These are phyloP conservation scores for Pueraria montana DNA, from an alignment of 306 rosid species.

Conservation along the genomic window DNA sequence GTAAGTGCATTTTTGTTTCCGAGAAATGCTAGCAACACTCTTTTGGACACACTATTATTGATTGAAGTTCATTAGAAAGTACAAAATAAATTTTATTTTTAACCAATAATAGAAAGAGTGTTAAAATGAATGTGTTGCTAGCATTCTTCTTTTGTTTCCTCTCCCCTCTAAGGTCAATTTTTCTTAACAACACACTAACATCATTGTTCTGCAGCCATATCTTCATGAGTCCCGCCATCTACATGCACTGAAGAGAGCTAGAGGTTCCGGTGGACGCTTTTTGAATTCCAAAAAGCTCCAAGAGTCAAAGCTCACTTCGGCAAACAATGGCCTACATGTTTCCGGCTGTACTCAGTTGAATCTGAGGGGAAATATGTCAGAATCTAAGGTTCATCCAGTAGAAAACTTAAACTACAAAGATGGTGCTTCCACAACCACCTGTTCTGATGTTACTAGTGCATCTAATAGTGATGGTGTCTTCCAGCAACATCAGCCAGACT, in stretches of 20 bases:
- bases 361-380: slow-evolving; percentile 39
- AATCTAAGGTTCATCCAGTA: slow-evolving; percentile 42
- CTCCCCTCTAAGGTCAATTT: not conserved
- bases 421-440: slow-evolving; percentile 49
- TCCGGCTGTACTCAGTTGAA: slow-evolving; percentile 46
- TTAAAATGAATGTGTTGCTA: too few relatives aligned
- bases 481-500: slow-evolving; percentile 52
- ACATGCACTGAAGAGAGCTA: slow-evolving; percentile 80
- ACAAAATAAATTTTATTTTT: not conserved
- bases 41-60: not conserved
- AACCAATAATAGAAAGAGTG: too few relatives aligned
- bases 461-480: slow-evolving; percentile 48
- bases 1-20: slow-evolving; percentile 48
- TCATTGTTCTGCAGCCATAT: slow-evolving; percentile 68
- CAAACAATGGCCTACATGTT: slow-evolving; percentile 38
- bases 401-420: slow-evolving; percentile 59
- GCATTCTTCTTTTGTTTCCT: not conserved
- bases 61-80: not conserved
- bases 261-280: slow-evolving; percentile 84
- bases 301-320: slow-evolving; percentile 39
- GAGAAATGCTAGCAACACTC: not conserved
- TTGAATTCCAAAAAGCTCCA: slow-evolving; percentile 63
- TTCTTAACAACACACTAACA: not conserved
- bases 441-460: slow-evolving; percentile 42
- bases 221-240: slow-evolving; percentile 81